Conservation (phyloP, 306 rosid species). For the Cucumis melo region DNA sequence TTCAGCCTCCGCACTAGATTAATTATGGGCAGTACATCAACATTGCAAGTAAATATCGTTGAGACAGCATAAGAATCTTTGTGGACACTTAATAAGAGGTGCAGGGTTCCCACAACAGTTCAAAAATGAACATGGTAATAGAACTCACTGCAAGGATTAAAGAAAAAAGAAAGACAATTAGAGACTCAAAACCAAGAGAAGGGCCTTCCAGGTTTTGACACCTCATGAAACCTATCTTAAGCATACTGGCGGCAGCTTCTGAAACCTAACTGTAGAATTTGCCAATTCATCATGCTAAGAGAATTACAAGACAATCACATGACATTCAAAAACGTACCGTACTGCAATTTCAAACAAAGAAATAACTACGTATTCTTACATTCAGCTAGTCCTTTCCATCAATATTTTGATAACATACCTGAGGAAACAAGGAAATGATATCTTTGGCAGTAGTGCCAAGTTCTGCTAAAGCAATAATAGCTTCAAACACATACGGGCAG, state of each 20-base stretch:
- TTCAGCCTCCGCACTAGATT: background rate
- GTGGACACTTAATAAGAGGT: background rate
- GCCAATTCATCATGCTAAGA: background rate
- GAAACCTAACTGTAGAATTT: background rate
- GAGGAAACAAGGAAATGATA: constrained; percentile 80
- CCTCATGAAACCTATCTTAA: background rate
- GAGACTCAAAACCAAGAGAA: background rate
- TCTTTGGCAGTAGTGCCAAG: constrained; percentile 68
- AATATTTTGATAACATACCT: constrained; percentile 37
- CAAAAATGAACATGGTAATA: background rate
- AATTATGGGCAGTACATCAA: background rate
- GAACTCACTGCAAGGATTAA: background rate
- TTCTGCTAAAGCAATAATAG: constrained; percentile 76
- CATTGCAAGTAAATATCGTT: background rate
- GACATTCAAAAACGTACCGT: background rate
- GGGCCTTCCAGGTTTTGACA: background rate
- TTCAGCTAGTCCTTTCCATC: background rate
- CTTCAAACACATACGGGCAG: constrained; percentile 79
- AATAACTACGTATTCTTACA: background rate
- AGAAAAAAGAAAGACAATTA: background rate
- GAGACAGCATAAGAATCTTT: background rate
- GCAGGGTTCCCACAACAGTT: background rate
- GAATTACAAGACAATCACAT: background rate
- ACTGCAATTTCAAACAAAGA: background rate
- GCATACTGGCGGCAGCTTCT: background rate